Evolutionary conservation across 163 green algal genomes (phyloP), one percentile per base, ranked within the genome.

Genomic region (Botryococcus braunii): DNA sequence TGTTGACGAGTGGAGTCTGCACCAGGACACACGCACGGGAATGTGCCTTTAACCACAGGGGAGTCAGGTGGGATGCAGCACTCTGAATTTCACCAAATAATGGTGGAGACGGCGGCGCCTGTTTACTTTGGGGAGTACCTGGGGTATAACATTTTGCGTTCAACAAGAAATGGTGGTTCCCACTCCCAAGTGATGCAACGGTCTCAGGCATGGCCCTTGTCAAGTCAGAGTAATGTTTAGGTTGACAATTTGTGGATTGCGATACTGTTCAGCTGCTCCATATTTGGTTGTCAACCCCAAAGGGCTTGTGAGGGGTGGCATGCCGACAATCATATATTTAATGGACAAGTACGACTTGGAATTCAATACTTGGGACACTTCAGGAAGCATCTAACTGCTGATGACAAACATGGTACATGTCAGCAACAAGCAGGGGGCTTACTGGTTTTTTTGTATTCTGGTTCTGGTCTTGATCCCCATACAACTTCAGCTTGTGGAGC

Each of bases 401-500:
- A 3, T 31, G 17, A n/a, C 9, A 21, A 60, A 8, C 21, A 60
- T 27, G 21, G 11, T 31, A 60, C 2, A 60, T 60, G 50, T 23
- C 17, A 1, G 4, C 6, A 46, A n/a, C 6, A 50, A 4, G 29
- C 38, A 55, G 27, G 55, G 4, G 29, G 43, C 70, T 17, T 63
- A 84, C 81, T 55, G 81, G 68, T 39, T 80, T 79, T 40, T 85
- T 86, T 37, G 70, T 50, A 60, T 72, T 80, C 46, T 67, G 69
- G 47, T 50, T 58, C 63, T 46, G 73, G 39, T 79, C 82, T 2
- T 85, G 79, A 23, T 93, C 85, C 5, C 83, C 75, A 66, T 95
- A 95, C 49, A 97, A 86, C 71, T 85, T 84, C 36, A 97, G 82
- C 29, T 80, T 72, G 73, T 97, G 91, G 57, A 82, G 80, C 2